Evolutionary conservation across 148 eudicot species (phyloP), one percentile per base, ranked within the genome.

Genomic region (Nepenthes mirabilis): DNA sequence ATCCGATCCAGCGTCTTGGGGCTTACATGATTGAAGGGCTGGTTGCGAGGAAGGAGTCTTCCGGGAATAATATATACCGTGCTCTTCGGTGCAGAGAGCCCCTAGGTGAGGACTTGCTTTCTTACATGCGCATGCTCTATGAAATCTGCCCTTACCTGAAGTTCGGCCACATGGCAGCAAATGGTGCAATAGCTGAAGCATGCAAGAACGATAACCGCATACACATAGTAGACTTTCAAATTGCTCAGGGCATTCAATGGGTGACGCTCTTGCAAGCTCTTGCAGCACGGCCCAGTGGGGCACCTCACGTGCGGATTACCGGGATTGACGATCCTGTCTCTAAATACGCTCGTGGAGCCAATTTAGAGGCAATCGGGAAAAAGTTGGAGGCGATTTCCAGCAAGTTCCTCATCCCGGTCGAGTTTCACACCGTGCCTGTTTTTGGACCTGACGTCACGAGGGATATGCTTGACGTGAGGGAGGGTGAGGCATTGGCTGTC

Each of bases 121-220:
- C 97, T 3, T 91, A 77, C 73, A 87, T 91, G 95, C 97, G 83
- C 52, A 76, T 87, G 33, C 79, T 91, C n/a, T 87, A 91, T 45
- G 95, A 91, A 59, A 53, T 87, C 33, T 91, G 95, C 69, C 97
- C 95, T 1, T 91, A 91, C 64, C 56, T 87, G 56, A 91, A 91
- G 59, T 91, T 91, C 43, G 97, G 95, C 13, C 87, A 85, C 75
- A 85, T 87, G 93, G 87, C 90, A 5, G 95, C 97, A 12, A 91
- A 91, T 48, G 97, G 95, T 34, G 97, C 97, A 1, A 91, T 91
- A 9, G 97, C 95, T 0, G 95, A 91, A 47, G 97, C 97, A 6
- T 85, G 90, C 74, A 83, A 74, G 53, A 78, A 74, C 3, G 97
- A 83, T 73, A 82, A 85, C 48, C 76, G 66, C 0, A 85, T 91